Base-by-base conservation (phyloP, 139 green algal genomes). In the Mychonastes homosphaera region DNA sequence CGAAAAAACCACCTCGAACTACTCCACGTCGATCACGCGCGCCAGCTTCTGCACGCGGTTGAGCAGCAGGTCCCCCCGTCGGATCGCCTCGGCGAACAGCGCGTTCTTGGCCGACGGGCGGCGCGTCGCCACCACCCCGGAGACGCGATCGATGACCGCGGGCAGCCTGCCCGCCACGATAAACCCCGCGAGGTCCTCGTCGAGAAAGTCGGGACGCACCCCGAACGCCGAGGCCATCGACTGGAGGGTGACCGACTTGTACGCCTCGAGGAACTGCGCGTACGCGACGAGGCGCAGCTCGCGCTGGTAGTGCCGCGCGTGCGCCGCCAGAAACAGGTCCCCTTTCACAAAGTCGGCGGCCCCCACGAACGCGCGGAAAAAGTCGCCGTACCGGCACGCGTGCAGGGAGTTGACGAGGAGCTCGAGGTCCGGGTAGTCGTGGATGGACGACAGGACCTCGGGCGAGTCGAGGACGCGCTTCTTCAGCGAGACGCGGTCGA, bases 121-220 rank as follows among this genome's bases (percentile, higher is more conserved):
- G 71, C 74, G 80, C 4, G 18, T 33, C 53, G n/a, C 43, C 56
- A 55, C 27, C 30, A 58, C 47, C 3, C 76, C 75, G 10, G 53
- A 45, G 13, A 87, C 91, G 68, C 92, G 93, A 80, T 99, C 93
- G 35, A 99, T 95, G 65, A 93, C 92, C n/a, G 86, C 90, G 48
- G 87, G 79, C 30, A 99, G 69, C 4, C 87, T 76, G 2, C 90
- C 91, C 6, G 80, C 75, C 9, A 89, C 87, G 52, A 99, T 97
- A 69, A 99, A 94, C 59, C 87, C 79, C 2, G 81, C 77, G 38
- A 97, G 56, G 77, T 96, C 83, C 18, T 44, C 45, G 64, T 84
- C 82, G 38, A 87, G 55, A 64, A 87, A 87, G 13, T 46, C 51
- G 15, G 61, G 16, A 21, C 33, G 53, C 13, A 80, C 65, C 24